Conservation (phyloP, 1,139 yeast species). For the Cylindricascospora bacillispora region DNA sequence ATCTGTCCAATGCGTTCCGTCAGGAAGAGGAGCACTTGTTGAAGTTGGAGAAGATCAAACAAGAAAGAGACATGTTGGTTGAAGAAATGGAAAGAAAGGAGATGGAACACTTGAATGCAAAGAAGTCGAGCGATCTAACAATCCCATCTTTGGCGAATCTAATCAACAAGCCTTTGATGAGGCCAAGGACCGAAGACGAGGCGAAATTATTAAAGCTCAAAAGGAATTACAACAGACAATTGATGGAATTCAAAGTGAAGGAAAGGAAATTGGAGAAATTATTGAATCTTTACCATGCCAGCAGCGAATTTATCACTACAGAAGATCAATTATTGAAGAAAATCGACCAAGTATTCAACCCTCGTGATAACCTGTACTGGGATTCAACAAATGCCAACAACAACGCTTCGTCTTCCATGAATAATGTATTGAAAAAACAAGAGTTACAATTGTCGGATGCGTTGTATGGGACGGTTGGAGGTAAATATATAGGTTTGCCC, state of each 20-base stretch:
- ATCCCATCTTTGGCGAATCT: slow-evolving; percentile 69
- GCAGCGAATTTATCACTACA: slow-evolving; percentile 34
- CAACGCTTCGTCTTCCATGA: slow-evolving; percentile 3
- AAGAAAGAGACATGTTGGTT: slow-evolving; percentile 25
- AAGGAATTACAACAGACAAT: slow-evolving; percentile 39
- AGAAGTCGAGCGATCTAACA: slow-evolving; percentile 35
- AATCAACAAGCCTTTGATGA: slow-evolving; percentile 55
- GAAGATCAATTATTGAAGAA: slow-evolving; percentile 25
- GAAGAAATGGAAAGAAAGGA: slow-evolving; percentile 26
- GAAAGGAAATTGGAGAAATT: slow-evolving; percentile 41
- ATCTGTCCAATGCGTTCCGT: slow-evolving; percentile 52
- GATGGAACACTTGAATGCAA: slow-evolving; percentile 14
- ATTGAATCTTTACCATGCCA: slow-evolving; percentile 59
- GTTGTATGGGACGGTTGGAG: slow-evolving; percentile 24
- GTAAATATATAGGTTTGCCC: slow-evolving; percentile 7
- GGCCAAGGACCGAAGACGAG: slow-evolving; percentile 61
- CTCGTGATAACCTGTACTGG: slow-evolving; percentile 6
- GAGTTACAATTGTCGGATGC: slow-evolving; percentile 18
- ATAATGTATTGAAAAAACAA: slow-evolving; percentile 13
- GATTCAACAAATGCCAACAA: not conserved
- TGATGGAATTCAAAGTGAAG: slow-evolving; percentile 32
- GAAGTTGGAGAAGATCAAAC: slow-evolving; percentile 28
- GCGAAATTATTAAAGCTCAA: slow-evolving; percentile 36
- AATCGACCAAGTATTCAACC: slow-evolving; percentile 24
- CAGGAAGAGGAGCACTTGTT: slow-evolving; percentile 45